Evolutionary conservation across 306 rosid species (phyloP), one percentile per base, ranked within the genome.

Genomic region (Castanea mollissima): DNA sequence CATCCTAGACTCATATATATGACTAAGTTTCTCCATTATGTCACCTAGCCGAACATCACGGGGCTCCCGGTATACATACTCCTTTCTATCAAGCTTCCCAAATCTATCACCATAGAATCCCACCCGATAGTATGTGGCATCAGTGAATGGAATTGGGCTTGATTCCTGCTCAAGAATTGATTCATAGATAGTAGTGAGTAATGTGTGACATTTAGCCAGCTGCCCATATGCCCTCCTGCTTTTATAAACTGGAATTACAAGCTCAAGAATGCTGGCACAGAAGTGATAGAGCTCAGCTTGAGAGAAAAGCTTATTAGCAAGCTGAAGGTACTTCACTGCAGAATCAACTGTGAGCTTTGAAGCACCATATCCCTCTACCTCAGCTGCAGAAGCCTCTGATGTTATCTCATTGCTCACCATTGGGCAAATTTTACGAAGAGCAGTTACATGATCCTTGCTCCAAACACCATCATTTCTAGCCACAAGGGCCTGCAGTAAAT

Each of bases 11-110:
- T 95, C 98, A 1, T 95, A 95, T 44, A 86, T 86, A 83, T 92
- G 98, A 85, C 97, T 95, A 31, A 95, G 98, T 76, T 95, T 95
- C 89, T 95, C 99, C 99, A 95, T 95, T 84, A 95, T 95, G 88
- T 95, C 99, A 65, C 99, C 99, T 5, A 95, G 84, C 70, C 99
- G 97, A 58, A 95, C 97, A 82, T 92, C 99, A 12, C 99, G 98
- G 62, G 99, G 97, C 87, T 95, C 99, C 18, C 99, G 91, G 75
- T 95, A 95, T 41, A 92, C 89, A 71, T 91, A 95, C 78, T 95
- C 99, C 82, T 87, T 89, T 74, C 89, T 89, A 75, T 95, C 98
- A 82, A 92, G 87, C 82, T 91, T 95, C 74, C 97, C 98, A 76
- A 95, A 95, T 80, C 83, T 89, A 31, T 91, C 93, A 80, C 99